phyloP scores from a whole-genome alignment of 768 basidiomycete species.

The Leccinum aurantiacum region DNA sequence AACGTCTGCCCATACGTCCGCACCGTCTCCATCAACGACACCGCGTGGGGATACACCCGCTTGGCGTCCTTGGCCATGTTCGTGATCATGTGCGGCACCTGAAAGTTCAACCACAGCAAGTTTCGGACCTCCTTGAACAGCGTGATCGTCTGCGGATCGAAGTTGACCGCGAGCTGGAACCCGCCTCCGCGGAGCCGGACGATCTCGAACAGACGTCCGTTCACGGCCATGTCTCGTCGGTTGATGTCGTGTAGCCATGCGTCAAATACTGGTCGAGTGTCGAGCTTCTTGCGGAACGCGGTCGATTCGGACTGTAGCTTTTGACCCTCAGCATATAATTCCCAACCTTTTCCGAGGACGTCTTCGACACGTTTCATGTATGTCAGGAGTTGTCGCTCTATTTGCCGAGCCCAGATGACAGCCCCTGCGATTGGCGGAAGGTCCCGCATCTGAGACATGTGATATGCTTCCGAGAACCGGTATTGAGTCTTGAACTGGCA shows the following conservation, averaged over 20 bases:
- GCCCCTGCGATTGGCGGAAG: constrained; percentile 97
- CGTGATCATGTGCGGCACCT: constrained; percentile 90
- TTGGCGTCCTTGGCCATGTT: constrained; percentile 99
- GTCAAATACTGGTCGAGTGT: constrained; percentile 90
- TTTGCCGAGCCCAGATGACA: constrained; percentile 99
- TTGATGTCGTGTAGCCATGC: constrained; percentile 98
- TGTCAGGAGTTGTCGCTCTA: constrained; percentile 90
- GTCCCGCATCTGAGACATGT: constrained; percentile 99
- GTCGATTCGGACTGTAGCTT: constrained; percentile 90
- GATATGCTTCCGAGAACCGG: constrained; percentile 91
- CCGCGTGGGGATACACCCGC: constrained; percentile 96
- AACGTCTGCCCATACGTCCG: constrained; percentile 95
- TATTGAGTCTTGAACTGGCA: constrained; percentile 92
- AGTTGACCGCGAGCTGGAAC: constrained; percentile 92
- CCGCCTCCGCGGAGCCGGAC: constrained; percentile 69
- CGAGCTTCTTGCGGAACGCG: constrained; percentile 94
- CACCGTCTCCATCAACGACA: constrained; percentile 98
- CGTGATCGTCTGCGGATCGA: constrained; percentile 97
- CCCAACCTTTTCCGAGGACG: constrained; percentile 97
- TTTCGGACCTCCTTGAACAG: constrained; percentile 97
- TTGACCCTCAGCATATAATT: constrained; percentile 98
- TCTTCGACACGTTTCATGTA: constrained; percentile 99
- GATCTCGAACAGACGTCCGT: constrained; percentile 92
- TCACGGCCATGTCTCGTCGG: constrained; percentile 87
- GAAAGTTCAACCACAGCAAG: constrained; percentile 92